Conservation (phyloP, 129 eudicot genomes). For the Artemisia tridentata region DNA sequence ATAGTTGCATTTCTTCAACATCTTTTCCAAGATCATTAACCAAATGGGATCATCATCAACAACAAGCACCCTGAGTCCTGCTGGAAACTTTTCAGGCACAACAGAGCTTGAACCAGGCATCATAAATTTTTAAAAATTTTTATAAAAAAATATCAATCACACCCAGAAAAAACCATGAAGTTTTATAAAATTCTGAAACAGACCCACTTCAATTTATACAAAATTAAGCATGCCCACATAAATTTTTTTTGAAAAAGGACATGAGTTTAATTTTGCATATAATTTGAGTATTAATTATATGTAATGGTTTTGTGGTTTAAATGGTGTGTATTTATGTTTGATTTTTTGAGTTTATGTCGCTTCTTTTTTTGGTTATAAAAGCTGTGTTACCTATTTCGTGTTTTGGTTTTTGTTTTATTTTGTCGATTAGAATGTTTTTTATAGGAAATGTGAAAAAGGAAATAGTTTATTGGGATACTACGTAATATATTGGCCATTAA, state of each 20-base stretch:
- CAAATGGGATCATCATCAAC: slow-evolving; percentile 99
- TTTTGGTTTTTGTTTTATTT: not conserved
- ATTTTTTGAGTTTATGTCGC: slow-evolving; percentile 17
- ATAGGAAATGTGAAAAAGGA: no score
- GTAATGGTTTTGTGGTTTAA: slow-evolving; percentile 36
- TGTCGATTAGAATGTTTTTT: no score
- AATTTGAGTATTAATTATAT: not conserved
- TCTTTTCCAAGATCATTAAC: slow-evolving; percentile 74
- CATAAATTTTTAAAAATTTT: slow-evolving; percentile 37
- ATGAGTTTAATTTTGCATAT: not conserved
- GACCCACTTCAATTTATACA: slow-evolving; percentile 7
- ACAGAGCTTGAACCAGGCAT: slow-evolving; percentile 48
- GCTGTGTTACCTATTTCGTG: slow-evolving; percentile 20
- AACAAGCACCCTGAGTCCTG: slow-evolving; percentile 90
- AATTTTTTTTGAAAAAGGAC: not conserved
- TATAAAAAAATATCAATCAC: slow-evolving; percentile 16
- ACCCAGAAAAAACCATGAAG: slow-evolving; percentile 43
- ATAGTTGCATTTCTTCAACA: slow-evolving; percentile 71
- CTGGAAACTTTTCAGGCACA: slow-evolving; percentile 74
- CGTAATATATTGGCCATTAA: no score
- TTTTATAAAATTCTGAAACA: slow-evolving; percentile 21
- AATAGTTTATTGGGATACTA: no score
- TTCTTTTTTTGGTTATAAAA: slow-evolving; percentile 17
- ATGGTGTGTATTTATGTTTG: not conserved
- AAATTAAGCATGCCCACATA: slow-evolving; percentile 11